Percentiles rank a stretch among this genome's conserved stretches.
These are phyloP conservation scores for Exutisphaerella laricina DNA, from an alignment of 2,329 filamentous ascomycete genomes.

Conservation along the genomic window DNA sequence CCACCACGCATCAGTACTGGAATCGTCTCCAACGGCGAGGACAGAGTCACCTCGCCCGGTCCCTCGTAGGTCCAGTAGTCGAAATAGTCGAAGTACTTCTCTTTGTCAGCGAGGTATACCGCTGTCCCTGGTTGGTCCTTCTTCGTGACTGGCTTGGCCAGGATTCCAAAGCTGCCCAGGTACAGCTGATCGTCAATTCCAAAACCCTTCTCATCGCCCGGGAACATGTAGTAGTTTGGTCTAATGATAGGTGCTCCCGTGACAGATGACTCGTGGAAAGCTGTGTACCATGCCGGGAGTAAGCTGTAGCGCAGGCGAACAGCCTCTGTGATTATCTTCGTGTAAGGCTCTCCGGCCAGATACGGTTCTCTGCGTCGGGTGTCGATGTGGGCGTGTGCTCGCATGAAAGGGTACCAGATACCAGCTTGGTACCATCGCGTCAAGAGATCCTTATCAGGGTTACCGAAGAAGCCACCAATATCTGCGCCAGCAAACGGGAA, in stretches of 20 bases:
- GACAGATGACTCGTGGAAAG: constrained; percentile 81
- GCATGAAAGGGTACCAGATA: constrained; percentile 97
- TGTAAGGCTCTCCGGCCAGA: constrained; percentile 76
- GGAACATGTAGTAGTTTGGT: constrained; percentile 90
- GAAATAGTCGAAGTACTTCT: constrained; percentile 94
- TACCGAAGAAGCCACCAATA: constrained; percentile 96
- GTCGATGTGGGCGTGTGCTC: constrained; percentile 94
- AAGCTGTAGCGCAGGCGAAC: constrained; percentile 83
- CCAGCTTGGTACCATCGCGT: constrained; percentile 96
- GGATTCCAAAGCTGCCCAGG: constrained; percentile 76
- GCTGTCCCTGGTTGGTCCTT: constrained; percentile 67
- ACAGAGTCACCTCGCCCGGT: constrained; percentile 65
- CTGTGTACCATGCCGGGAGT: constrained; percentile 92
- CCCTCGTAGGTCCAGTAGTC: constrained; percentile 72
- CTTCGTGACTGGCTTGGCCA: constrained; percentile 85
- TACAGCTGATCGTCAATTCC: constrained; percentile 90
- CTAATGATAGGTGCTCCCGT: constrained; percentile 82
- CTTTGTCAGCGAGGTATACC: constrained; percentile 82
- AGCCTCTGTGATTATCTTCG: constrained; percentile 77
- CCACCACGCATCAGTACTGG: constrained; percentile 90
- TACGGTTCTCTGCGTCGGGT: constrained; percentile 92
- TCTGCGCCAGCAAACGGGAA: constrained; percentile 94
- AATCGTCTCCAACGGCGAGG: constrained; percentile 77
- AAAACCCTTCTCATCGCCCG: constrained; percentile 79
- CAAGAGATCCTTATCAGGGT: constrained; percentile 85